Evolutionary conservation across 1,139 yeast species (phyloP), one percentile per base, ranked within the genome.

Genomic region (Hemisphaericaspora xylofermentans): DNA sequence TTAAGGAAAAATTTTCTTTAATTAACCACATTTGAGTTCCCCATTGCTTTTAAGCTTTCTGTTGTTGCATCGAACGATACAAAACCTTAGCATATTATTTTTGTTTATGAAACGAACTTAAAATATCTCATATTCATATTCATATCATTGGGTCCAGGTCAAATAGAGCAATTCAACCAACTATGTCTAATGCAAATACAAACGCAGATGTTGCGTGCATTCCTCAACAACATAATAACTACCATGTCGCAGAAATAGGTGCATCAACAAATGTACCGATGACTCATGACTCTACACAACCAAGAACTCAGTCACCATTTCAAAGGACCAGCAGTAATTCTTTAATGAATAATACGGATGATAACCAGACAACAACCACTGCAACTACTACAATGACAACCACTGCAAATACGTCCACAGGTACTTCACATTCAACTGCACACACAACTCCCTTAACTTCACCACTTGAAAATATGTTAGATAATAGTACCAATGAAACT

Each of bases 371-470:
- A n/a, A n/a, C n/a, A 9, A 27, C 30, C 17, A 13, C 7, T 27
- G 10, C 26, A 14, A 17, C 9, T 27, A 14, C 26, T n/a, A 17
- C 33, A 12, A 24, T 27, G 24, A 35, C 38, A 10, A 27, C 17
- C 9, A 35, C 38, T 6, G 33, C 38, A 10, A 16, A 24, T 24
- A 35, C 32, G 3, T 35, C 38, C 10, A 19, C 38, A 8, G 38
- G 38, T 18, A 35, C 38, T 8, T 35, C 38, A 14, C 29, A 24
- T 14, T 13, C 33, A 14, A 35, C 38, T 16, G 30, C 38, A 19
- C 38, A 35, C 10, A 35, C 38, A n/a, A 35, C 38, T 2, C 38
- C 38, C 3, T 21, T 35, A 19, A 35, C 32, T 17, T 35, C 38
- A 5, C 38, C 38, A 7, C 5, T 29, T 18, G 14, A 24, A 6